Evolutionary conservation across 1,284 basidiomycete species (phyloP), one percentile per base, ranked within the genome.

Genomic region (Cryptococcus jaspeensis): DNA sequence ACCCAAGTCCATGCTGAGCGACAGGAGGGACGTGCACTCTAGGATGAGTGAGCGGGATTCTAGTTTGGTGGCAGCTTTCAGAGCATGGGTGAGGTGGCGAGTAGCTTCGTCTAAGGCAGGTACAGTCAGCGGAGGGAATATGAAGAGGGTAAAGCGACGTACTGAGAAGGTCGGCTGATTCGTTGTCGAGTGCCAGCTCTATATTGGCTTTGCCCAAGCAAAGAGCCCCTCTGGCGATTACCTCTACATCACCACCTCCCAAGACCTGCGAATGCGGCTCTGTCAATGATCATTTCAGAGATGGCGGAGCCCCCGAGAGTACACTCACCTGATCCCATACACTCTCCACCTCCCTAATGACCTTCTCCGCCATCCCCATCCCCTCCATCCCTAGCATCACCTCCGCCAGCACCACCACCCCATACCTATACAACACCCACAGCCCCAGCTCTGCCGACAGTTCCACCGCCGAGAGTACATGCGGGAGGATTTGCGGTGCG

Each of bases 371-470:
- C 62, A 72, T 62, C 3, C 60, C 60, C 23, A 53, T 48, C 11
- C 53, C 63, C 35, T 72, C 69, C 65, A 76, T 73, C 7, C 52
- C 43, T 5, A 72, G 51, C n/a, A 76, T 60, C 0, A 64, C 59
- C 13, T 73, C 67, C 7, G 66, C 65, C 16, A 76, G 59, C 3
- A 67, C 25, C 6, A 76, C 62, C 7, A 59, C 59, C 12, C 62
- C 66, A n/a, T 61, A 55, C 18, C 72, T 63, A 56, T 75, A 66
- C 16, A 71, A 42, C 11, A 57, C 51, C 74, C 74, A 75, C 2
- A 73, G 48, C 0, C 64, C 70, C 2, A 74, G 59, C n/a, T 65
- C 50, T 7, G 49, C 52, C 0, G 73, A 52, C 1, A 72, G 53
- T 18, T 76, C 66, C 4, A 71, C 52, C 2, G 69, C 63, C 1